Evolutionary conservation across 192 early-diverging fungal species (phyloP).

Genomic region (Entomortierella chlamydospora): DNA sequence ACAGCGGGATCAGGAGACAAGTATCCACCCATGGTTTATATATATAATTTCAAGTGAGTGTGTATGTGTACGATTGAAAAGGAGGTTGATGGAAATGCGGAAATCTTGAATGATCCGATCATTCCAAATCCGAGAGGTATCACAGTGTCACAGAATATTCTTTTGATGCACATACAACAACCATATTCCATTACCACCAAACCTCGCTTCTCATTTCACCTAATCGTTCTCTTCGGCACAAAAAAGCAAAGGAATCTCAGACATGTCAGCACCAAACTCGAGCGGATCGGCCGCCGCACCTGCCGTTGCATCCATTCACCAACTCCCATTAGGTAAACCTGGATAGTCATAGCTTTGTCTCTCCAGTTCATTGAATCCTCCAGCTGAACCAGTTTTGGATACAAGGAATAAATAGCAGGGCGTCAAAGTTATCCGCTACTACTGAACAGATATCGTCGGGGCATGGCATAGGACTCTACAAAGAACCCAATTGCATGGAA

Average conservation of each 20-base stretch:
- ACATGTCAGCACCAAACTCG: slow-evolving; percentile 52
- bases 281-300: slow-evolving; percentile 34
- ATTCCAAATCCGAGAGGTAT: background rate
- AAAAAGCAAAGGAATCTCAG: background rate
- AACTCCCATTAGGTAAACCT: slow-evolving; percentile 48
- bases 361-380: too few species aligned
- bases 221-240: background rate
- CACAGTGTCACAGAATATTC: background rate
- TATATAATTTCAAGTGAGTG: background rate
- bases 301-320: slow-evolving; percentile 52
- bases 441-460: too few species aligned
- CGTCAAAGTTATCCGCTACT: too few species aligned
- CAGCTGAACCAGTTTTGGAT: too few species aligned
- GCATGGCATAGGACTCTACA: too few species aligned
- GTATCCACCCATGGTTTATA: slow-evolving; percentile 47
- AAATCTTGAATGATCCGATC: background rate
- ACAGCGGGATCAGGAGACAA: slow-evolving; percentile 49
- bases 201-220: background rate
- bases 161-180: background rate
- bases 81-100: background rate
- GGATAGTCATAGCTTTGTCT: background rate
- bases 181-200: background rate
- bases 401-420: too few species aligned
- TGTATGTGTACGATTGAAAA: background rate
- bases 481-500: too few species aligned